Conservation (phyloP, 768 basidiomycete species). For the Panellus pusillus region DNA sequence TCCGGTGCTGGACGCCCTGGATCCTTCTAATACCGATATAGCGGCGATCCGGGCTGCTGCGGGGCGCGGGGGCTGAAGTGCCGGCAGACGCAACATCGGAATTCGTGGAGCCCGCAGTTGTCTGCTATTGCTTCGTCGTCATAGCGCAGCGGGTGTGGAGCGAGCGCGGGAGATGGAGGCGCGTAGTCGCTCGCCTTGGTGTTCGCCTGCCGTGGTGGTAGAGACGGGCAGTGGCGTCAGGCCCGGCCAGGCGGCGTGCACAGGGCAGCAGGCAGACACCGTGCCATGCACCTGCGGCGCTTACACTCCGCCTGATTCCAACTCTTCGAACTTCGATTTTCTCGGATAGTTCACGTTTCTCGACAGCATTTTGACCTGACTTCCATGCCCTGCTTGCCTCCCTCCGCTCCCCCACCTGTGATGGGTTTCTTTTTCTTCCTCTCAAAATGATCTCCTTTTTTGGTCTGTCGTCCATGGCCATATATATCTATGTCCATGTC, state of each 20-base stretch:
- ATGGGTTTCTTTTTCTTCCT: neutral
- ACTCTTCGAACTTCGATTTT: no score
- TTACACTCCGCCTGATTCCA: no score
- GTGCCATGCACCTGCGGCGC: neutral
- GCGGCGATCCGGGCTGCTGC: conserved; percentile 56
- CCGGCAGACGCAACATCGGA: conserved; percentile 14
- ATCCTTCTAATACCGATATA: conserved; percentile 23
- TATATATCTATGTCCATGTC: neutral
- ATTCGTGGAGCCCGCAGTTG: conserved; percentile 21
- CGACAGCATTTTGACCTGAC: neutral
- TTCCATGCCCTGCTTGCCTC: neutral
- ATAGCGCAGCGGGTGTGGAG: neutral
- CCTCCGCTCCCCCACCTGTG: neutral
- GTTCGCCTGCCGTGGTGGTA: neutral
- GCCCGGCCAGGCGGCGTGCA: neutral
- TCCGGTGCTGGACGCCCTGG: neutral
- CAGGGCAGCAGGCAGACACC: neutral
- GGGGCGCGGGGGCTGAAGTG: conserved; percentile 39
- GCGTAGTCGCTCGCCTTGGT: neutral
- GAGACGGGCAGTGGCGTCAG: no score
- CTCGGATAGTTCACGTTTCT: no score
- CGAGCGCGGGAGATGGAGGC: neutral
- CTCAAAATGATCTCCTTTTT: neutral
- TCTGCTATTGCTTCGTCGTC: conserved; percentile 4
- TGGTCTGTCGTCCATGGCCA: neutral